These are phyloP conservation scores for Cornus kousa DNA, from an alignment of 148 eudicot genomes.

Conservation along the genomic window DNA sequence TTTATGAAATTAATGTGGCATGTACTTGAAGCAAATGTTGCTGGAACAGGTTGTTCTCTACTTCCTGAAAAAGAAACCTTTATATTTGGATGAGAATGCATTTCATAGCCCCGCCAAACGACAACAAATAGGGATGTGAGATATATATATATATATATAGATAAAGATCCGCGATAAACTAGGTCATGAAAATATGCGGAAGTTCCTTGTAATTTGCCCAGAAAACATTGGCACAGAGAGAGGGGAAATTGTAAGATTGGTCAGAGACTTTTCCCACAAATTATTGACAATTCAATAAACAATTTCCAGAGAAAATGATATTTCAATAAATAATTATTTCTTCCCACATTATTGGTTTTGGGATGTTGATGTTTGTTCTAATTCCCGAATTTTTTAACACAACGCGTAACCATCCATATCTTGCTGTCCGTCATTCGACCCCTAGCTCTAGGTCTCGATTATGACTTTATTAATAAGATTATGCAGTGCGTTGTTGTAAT, in stretches of 20 bases:
- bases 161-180: not conserved
- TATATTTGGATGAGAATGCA: not conserved
- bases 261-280: not conserved
- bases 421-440: not conserved
- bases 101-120: not conserved
- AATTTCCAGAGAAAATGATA: not conserved
- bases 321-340: not conserved
- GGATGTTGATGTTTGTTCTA: not conserved
- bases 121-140: too few relatives aligned
- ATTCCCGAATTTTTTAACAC: not conserved
- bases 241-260: not conserved
- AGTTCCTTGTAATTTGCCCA: not conserved
- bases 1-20: not conserved
- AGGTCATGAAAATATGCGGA: not conserved
- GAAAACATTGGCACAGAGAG: not conserved
- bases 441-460: not conserved
- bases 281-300: not conserved
- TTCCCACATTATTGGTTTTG: not conserved
- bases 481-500: not conserved
- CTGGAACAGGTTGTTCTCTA: constrained; percentile 1
- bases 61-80: not conserved
- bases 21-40: not conserved
- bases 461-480: not conserved
- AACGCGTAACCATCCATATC: not conserved
- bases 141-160: too few relatives aligned